Conservation (phyloP, 345 rosid species). For the Acer saccharum region DNA sequence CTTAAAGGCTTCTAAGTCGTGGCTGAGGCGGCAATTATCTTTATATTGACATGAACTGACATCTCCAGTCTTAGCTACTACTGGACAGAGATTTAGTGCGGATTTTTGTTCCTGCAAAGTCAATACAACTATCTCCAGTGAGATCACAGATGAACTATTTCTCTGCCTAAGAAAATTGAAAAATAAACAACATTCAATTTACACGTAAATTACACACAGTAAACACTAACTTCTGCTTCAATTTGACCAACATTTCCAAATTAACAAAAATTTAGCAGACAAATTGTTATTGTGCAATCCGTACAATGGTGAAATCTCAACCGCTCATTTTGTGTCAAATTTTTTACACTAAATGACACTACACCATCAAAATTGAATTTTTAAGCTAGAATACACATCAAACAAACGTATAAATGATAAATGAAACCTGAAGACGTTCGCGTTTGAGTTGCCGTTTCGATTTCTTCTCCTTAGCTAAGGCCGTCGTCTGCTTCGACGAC, state of each 20-base stretch:
- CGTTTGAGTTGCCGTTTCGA: constrained; percentile 95
- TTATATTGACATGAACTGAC: constrained; percentile 61
- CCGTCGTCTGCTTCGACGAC: constrained; percentile 14
- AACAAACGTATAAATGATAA: background rate
- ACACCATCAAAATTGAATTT: background rate
- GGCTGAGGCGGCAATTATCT: constrained; percentile 79
- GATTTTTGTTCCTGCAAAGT: constrained; percentile 59
- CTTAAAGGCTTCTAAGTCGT: constrained; percentile 70
- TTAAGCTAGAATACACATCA: background rate
- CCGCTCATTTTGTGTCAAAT: background rate
- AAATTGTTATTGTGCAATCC: background rate
- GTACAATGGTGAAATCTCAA: background rate
- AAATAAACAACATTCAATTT: background rate
- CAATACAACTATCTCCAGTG: background rate
- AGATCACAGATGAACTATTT: background rate
- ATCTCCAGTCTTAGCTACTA: constrained; percentile 67
- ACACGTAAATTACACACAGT: background rate
- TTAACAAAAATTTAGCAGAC: background rate
- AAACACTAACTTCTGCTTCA: background rate
- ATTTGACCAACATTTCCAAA: background rate
- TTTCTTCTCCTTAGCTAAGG: constrained; percentile 71
- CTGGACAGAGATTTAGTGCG: constrained; percentile 62
- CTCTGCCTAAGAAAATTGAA: background rate
- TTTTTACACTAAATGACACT: too few species aligned
- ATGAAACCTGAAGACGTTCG: constrained; percentile 68